These are phyloP conservation scores for Dictyostelium intermedium DNA, from an alignment of 78 protist genomes.

Conservation along the genomic window DNA sequence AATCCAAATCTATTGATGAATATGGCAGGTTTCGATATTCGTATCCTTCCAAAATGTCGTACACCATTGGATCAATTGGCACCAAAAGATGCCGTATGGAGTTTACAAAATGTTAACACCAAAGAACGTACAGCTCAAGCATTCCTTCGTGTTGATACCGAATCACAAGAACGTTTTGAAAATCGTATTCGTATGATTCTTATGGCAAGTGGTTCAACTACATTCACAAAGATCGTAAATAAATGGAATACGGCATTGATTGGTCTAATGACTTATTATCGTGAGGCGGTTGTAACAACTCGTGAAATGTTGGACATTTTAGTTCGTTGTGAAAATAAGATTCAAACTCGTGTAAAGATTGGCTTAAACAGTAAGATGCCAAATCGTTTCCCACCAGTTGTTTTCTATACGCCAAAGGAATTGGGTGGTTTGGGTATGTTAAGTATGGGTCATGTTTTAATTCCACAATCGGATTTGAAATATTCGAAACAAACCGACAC, in stretches of 20 bases:
- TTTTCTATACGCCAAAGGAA: conserved; percentile 99
- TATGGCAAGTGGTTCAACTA: conserved; percentile 98
- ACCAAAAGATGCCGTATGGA: conserved; percentile 98
- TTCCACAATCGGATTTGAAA: conserved; percentile 99
- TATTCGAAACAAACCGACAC: conserved; percentile 96
- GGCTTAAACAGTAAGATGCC: conserved; percentile 99
- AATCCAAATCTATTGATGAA: conserved; percentile 99
- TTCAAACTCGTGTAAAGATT: conserved; percentile 99
- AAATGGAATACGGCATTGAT: conserved; percentile 99
- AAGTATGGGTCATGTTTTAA: conserved; percentile 99
- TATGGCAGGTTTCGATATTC: conserved; percentile 98
- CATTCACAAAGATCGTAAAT: conserved; percentile 99
- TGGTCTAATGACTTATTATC: conserved; percentile 98
- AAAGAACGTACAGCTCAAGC: conserved; percentile 98
- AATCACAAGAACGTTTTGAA: conserved; percentile 90
- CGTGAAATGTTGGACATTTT: conserved; percentile 98
- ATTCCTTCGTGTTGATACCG: conserved; percentile 95
- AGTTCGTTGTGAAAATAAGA: conserved; percentile 99
- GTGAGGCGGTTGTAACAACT: conserved; percentile 95
- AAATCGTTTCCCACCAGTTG: conserved; percentile 99
- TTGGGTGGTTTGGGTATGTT: conserved; percentile 99
- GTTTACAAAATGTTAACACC: conserved; percentile 93
- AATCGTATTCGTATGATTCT: conserved; percentile 98
- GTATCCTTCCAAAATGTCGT: conserved; percentile 97
- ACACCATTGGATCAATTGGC: conserved; percentile 80